Conservation (phyloP, 192 early-diverging fungal species). For the Coemansia sp. region DNA sequence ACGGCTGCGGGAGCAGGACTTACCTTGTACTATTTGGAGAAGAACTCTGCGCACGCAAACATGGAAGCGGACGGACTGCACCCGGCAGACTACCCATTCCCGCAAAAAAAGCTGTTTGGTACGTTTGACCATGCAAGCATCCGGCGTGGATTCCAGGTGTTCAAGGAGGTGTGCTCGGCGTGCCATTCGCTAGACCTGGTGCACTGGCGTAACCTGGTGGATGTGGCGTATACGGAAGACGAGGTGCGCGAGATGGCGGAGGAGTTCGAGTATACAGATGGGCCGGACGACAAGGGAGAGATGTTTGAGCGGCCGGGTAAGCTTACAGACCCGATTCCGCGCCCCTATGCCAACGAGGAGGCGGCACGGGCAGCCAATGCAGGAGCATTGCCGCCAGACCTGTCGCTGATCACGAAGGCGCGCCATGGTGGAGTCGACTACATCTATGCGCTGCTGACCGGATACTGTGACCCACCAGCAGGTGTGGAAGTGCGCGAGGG, state of each 20-base stretch:
- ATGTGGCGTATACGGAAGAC: constrained; percentile 86
- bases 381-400: constrained; percentile 92
- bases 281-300: constrained; percentile 87
- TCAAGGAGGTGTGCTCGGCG: constrained; percentile 95
- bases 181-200: constrained; percentile 96
- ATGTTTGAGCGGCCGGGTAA: constrained; percentile 94
- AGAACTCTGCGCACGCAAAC: constrained; percentile 66
- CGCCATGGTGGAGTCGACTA: constrained; percentile 95
- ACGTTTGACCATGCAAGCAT: constrained; percentile 95
- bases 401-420: constrained; percentile 91
- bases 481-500: constrained; percentile 92
- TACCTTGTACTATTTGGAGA: constrained; percentile 52
- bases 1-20: constrained; percentile 58
- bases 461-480: constrained; percentile 91
- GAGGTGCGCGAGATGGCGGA: constrained; percentile 93
- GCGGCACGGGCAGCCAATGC: constrained; percentile 93
- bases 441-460: constrained; percentile 90
- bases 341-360: constrained; percentile 95
- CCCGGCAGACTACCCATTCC: constrained; percentile 83
- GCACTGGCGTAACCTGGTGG: constrained; percentile 94
- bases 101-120: constrained; percentile 73
- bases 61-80: constrained; percentile 93
- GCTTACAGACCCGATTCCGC: constrained; percentile 86
- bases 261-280: constrained; percentile 88
- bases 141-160: constrained; percentile 97